Evolutionary conservation across 108 stramenopile genomes (phyloP).

Genomic region (Craspedostauros australis): DNA sequence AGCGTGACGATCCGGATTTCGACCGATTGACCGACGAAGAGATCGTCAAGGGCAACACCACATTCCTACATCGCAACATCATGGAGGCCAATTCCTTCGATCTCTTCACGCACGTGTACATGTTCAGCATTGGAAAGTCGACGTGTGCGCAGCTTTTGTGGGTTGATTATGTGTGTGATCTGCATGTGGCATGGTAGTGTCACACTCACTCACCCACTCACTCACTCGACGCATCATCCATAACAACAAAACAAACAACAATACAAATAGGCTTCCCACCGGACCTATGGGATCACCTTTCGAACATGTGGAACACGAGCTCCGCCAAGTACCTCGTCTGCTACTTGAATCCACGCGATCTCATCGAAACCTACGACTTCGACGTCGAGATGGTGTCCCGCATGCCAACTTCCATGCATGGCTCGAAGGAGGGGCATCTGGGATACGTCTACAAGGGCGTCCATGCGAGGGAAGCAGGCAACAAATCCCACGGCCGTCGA

Average conservation of each 20-base stretch:
- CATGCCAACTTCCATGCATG: slow-evolving; percentile 77
- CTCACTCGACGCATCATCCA: neutral
- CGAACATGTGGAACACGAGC: slow-evolving; percentile 70
- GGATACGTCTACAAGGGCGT: slow-evolving; percentile 79
- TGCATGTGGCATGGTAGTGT: slow-evolving; percentile 1
- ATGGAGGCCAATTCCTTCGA: slow-evolving; percentile 77
- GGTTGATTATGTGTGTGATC: too few relatives aligned
- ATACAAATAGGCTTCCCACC: slow-evolving; percentile 63
- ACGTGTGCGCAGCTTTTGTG: neutral
- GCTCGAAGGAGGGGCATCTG: slow-evolving; percentile 73
- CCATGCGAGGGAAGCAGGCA: too few relatives aligned
- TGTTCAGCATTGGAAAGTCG: slow-evolving; percentile 93
- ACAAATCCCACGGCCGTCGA: neutral
- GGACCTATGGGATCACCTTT: slow-evolving; percentile 47
- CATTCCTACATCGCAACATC: slow-evolving; percentile 84
- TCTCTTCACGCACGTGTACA: slow-evolving; percentile 98
- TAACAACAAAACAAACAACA: neutral
- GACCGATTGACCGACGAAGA: slow-evolving; percentile 15
- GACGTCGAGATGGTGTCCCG: slow-evolving; percentile 68
- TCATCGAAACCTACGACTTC: slow-evolving; percentile 70
- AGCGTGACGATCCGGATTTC: neutral
- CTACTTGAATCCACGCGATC: slow-evolving; percentile 62
- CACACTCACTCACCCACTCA: neutral
- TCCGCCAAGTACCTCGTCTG: slow-evolving; percentile 63
- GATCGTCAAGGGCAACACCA: slow-evolving; percentile 30